phyloP scores from a whole-genome alignment of 805 yeast genomes.

The Ogataea glucozyma region DNA sequence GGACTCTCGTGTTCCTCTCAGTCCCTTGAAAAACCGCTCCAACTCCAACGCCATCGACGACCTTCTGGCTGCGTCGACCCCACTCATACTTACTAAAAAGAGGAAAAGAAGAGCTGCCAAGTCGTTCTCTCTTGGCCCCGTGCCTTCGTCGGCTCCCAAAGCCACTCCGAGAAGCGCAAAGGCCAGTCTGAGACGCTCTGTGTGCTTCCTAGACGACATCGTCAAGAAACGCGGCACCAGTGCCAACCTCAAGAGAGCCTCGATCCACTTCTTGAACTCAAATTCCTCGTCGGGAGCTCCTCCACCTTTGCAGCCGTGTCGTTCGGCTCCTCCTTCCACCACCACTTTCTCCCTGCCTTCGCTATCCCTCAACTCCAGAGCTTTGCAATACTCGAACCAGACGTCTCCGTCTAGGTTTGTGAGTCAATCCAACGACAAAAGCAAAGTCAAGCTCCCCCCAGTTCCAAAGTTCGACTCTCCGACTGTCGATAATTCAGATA shows the following conservation, averaged over 20 bases:
- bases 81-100: conserved; percentile 18
- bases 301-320: conserved; percentile 9
- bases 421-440: conserved; percentile 12
- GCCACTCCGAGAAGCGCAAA: conserved; percentile 2
- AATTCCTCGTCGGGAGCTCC: no score
- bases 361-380: conserved; percentile 1
- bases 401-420: conserved; percentile 35
- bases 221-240: conserved; percentile 30
- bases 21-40: conserved; percentile 19
- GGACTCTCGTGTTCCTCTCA: not conserved
- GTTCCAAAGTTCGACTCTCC: conserved; percentile 26
- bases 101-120: conserved; percentile 2
- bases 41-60: conserved; percentile 32
- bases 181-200: conserved; percentile 11
- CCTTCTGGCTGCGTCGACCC: conserved; percentile 39
- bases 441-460: conserved; percentile 31
- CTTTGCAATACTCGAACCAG: conserved; percentile 18
- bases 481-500: conserved; percentile 12
- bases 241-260: conserved; percentile 31
- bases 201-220: conserved; percentile 28
- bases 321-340: conserved; percentile 25
- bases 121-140: conserved; percentile 8
- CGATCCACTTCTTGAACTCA: conserved; percentile 21
- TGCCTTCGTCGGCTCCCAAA: conserved; percentile 7
- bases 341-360: conserved; percentile 13